A percentile compares a stretch with the other conserved stretches of the same genome.
Evolutionary conservation across 148 eudicot species (phyloP).

Genomic region (Vaccinium vitisidaea): DNA sequence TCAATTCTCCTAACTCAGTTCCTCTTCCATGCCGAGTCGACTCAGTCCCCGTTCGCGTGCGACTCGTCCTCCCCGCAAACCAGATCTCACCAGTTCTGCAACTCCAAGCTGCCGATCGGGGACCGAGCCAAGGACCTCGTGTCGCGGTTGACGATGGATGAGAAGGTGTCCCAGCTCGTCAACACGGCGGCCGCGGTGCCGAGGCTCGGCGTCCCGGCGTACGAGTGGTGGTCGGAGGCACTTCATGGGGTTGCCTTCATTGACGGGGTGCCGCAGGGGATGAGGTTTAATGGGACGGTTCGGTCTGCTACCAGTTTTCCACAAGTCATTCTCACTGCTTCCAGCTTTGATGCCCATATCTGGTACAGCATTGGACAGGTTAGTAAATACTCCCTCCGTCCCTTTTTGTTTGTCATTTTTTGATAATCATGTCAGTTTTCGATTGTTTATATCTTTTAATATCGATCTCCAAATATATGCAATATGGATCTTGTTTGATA

Average conservation of each 20-base stretch:
- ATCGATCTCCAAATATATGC: too few species aligned
- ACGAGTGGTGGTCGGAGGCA: conserved; percentile 12
- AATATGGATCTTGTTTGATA: too few species aligned
- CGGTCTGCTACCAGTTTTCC: not conserved
- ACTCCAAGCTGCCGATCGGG: not conserved
- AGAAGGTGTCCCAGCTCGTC: not conserved
- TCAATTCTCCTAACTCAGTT: not conserved
- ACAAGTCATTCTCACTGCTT: not conserved
- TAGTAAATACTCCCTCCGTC: not conserved
- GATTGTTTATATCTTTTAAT: too few species aligned
- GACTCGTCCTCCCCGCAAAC: conserved; percentile 39
- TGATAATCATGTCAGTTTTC: too few species aligned
- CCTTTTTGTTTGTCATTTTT: too few species aligned
- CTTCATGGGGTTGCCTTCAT: not conserved
- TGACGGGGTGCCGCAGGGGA: not conserved
- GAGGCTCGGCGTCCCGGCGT: not conserved
- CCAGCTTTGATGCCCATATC: conserved; percentile 46
- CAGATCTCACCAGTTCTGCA: conserved; percentile 15
- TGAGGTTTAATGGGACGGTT: not conserved
- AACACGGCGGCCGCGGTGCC: not conserved
- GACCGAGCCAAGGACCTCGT: not conserved
- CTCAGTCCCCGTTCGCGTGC: conserved; percentile 53
- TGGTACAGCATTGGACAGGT: conserved; percentile 95
- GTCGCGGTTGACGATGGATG: not conserved
- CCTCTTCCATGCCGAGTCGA: conserved; percentile 11